Conservation (phyloP, 176 grass and related monocot genomes). For the Neostapfia colusana region DNA sequence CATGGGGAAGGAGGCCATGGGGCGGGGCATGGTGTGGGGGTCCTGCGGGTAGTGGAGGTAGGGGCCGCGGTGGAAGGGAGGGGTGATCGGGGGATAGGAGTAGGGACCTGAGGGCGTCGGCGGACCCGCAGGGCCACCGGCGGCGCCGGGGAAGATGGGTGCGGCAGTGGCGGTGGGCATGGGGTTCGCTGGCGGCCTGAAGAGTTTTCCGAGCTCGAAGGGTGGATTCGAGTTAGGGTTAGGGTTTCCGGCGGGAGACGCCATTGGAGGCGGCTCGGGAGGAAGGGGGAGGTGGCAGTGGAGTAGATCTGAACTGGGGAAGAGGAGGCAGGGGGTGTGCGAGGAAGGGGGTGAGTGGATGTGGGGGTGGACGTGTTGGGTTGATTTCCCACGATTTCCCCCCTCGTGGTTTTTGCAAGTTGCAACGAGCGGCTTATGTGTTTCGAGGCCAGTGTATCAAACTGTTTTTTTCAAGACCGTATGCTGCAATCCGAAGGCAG, state of each 20-base stretch:
- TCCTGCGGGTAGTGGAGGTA: conserved; percentile 68
- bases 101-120: conserved; percentile 56
- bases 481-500: neutral
- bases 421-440: no score
- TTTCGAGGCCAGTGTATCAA: neutral
- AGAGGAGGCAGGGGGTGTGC: conserved; percentile 17
- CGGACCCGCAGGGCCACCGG: conserved; percentile 35
- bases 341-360: conserved; percentile 14
- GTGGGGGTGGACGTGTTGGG: conserved; percentile 21
- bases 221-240: conserved; percentile 50
- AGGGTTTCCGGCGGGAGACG: conserved; percentile 73
- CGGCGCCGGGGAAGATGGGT: conserved; percentile 42
- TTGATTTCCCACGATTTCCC: neutral
- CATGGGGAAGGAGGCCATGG: conserved; percentile 54
- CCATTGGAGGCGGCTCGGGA: conserved; percentile 53
- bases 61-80: conserved; percentile 68
- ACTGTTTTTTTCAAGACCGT: neutral
- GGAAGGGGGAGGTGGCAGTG: conserved; percentile 32
- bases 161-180: conserved; percentile 25
- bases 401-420: neutral
- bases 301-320: conserved; percentile 44
- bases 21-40: conserved; percentile 43
- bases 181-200: conserved; percentile 54
- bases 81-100: conserved; percentile 73
- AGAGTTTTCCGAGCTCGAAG: conserved; percentile 68